Conservation (phyloP, 1,284 basidiomycete species). For the Apiotrichum domesticum region DNA sequence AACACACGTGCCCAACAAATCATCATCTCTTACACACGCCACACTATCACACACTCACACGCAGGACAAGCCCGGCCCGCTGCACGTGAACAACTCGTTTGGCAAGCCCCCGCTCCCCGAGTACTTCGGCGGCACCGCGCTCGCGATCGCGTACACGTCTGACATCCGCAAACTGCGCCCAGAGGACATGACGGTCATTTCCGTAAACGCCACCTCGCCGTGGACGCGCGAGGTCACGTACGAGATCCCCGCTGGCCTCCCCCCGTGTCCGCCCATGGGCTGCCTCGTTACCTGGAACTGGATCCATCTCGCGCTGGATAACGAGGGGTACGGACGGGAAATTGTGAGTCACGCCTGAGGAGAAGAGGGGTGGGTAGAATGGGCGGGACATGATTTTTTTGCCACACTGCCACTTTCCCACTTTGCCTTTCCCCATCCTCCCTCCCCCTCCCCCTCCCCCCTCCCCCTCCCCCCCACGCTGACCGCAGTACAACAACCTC, state of each 20-base stretch:
- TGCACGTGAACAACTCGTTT: not conserved
- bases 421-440: no score
- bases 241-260: slow-evolving; percentile 49
- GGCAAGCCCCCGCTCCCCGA: not conserved
- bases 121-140: slow-evolving; percentile 10
- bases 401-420: no score
- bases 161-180: slow-evolving; percentile 49
- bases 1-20: not conserved
- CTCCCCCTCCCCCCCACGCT: not conserved
- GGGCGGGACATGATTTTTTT: not conserved
- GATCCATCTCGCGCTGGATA: slow-evolving; percentile 1
- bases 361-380: no score
- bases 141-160: slow-evolving; percentile 13
- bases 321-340: slow-evolving; percentile 15
- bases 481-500: slow-evolving; percentile 58
- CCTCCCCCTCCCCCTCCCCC: no score
- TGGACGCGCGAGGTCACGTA: slow-evolving; percentile 3
- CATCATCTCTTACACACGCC: not conserved
- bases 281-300: slow-evolving; percentile 60
- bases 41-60: not conserved
- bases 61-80: not conserved
- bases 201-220: slow-evolving; percentile 56
- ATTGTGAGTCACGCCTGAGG: slow-evolving; percentile 7
- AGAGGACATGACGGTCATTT: slow-evolving; percentile 63
- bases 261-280: slow-evolving; percentile 58